Percentiles rank a stretch among this genome's conserved stretches.
These are phyloP conservation scores for Podila clonocystis DNA, from an alignment of 192 early-diverging fungal genomes.

Conservation along the genomic window DNA sequence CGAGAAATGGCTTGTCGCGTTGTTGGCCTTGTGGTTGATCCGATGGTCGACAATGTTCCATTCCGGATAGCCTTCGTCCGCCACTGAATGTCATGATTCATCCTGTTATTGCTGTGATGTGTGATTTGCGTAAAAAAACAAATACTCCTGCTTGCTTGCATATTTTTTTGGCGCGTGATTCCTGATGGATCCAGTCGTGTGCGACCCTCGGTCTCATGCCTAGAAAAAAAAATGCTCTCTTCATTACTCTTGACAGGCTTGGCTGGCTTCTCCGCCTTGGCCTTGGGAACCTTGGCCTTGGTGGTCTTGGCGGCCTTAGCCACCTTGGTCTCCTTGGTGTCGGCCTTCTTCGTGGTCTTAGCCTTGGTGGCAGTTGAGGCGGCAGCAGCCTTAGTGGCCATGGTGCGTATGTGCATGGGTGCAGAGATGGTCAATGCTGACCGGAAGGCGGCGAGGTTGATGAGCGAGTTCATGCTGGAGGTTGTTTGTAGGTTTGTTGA, in stretches of 20 bases:
- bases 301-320: conserved; percentile 18
- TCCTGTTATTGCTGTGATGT: too few relatives aligned
- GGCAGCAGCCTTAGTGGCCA: conserved; percentile 39
- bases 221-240: not conserved
- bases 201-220: not conserved
- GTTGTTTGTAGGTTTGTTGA: not conserved
- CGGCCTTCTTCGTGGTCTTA: not conserved
- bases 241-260: conserved; percentile 6
- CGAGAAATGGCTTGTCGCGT: not conserved
- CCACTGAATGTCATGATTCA: too few relatives aligned
- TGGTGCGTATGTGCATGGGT: conserved; percentile 28
- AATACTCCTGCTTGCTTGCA: too few relatives aligned
- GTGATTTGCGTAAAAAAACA: too few relatives aligned
- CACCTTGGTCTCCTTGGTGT: not conserved
- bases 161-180: not conserved
- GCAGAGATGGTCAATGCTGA: conserved; percentile 18
- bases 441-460: conserved; percentile 31
- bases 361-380: conserved; percentile 10
- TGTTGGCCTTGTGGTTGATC: conserved; percentile 5
- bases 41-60: too few relatives aligned
- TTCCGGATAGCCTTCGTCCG: too few relatives aligned
- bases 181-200: not conserved
- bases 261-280: conserved; percentile 5
- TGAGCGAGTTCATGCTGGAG: not conserved
- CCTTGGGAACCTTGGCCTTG: conserved; percentile 1